phyloP scores from a whole-genome alignment of 257 asterid species.

The Solanum paucissectum region DNA sequence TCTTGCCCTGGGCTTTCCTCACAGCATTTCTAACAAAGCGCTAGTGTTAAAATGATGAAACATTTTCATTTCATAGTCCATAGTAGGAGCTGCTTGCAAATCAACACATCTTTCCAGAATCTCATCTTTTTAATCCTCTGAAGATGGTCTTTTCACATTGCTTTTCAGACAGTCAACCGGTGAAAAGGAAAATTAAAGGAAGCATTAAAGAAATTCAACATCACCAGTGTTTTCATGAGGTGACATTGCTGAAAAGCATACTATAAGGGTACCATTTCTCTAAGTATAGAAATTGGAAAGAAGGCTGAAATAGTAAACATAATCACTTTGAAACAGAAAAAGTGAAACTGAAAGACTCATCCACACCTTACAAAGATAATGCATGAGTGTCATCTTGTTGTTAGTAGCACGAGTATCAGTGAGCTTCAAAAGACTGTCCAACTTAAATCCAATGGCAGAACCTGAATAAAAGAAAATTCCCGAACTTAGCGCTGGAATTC shows the following conservation, averaged over 20 bases:
- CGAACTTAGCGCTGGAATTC: neutral
- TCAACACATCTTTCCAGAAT: neutral
- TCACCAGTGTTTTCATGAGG: neutral
- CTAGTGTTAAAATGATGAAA: neutral
- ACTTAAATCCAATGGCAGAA: slow-evolving; percentile 93
- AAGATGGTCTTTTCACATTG: neutral
- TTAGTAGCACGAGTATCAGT: slow-evolving; percentile 91
- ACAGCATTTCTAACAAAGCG: neutral
- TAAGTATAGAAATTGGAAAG: neutral
- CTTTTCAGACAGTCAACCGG: neutral
- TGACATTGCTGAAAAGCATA: neutral
- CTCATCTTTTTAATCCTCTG: neutral
- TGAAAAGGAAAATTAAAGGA: neutral
- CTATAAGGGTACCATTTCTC: neutral
- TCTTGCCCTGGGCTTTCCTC: neutral
- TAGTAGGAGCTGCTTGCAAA: neutral
- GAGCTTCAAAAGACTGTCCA: slow-evolving; percentile 97
- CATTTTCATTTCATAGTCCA: neutral
- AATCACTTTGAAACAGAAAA: neutral
- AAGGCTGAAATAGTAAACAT: neutral
- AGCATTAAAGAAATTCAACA: neutral
- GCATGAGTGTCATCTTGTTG: slow-evolving; percentile 97
- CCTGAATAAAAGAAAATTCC: slow-evolving; percentile 27
- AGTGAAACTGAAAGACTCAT: slow-evolving; percentile 1
- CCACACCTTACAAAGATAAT: slow-evolving; percentile 95